Percentiles rank a stretch among this genome's conserved stretches.
Evolutionary conservation across 2,329 filamentous ascomycete species (phyloP).

Genomic region (Plenodomus tracheiphilus): DNA sequence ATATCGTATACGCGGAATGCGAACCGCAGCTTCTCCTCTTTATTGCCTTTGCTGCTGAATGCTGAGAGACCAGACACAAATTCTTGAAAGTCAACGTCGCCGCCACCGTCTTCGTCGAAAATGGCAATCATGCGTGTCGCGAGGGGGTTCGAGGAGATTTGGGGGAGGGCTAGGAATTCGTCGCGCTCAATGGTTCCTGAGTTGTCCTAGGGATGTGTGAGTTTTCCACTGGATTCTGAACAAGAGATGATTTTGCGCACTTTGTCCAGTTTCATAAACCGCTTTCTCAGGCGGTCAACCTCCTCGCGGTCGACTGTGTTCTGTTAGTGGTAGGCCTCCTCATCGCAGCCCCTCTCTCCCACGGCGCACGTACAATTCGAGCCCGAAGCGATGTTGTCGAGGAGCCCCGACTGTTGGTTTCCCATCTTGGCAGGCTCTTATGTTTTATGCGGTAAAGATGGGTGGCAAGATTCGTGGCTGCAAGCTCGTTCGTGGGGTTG

Average conservation of each 20-base stretch:
- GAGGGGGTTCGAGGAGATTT: constrained; percentile 96
- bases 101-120: constrained; percentile 97
- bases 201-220: constrained; percentile 69
- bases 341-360: background rate
- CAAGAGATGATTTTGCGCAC: constrained; percentile 52
- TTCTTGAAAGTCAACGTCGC: constrained; percentile 97
- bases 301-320: constrained; percentile 88
- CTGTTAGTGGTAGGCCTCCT: background rate
- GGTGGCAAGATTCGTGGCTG: constrained; percentile 17
- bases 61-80: constrained; percentile 94
- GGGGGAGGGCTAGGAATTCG: constrained; percentile 94
- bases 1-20: constrained; percentile 99
- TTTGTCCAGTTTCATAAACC: constrained; percentile 99
- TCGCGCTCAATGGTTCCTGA: constrained; percentile 98
- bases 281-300: constrained; percentile 91
- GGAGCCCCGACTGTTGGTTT: constrained; percentile 66
- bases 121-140: constrained; percentile 99
- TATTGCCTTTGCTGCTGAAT: constrained; percentile 97
- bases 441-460: constrained; percentile 11
- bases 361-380: constrained; percentile 77
- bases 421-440: constrained; percentile 49
- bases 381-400: constrained; percentile 94
- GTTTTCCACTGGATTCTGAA: background rate
- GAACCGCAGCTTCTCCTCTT: constrained; percentile 96
- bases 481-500: constrained; percentile 26